Evolutionary conservation across 768 basidiomycete genomes (phyloP).

Genomic region (Lactarius akahatsu): DNA sequence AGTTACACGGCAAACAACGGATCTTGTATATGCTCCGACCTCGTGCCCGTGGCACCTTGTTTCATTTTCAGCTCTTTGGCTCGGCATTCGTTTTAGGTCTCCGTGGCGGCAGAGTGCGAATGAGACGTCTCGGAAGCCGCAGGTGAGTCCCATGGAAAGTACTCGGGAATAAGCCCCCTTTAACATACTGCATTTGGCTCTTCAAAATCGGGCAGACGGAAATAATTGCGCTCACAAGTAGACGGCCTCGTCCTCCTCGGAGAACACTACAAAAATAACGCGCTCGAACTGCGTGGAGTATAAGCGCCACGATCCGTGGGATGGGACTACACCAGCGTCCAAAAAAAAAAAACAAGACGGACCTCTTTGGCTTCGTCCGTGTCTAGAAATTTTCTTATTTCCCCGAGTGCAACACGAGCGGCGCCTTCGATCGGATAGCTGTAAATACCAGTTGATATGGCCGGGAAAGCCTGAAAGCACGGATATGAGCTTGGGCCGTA

Average conservation of each 20-base stretch:
- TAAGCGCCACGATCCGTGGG: neutral
- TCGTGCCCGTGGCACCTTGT: constrained; percentile 4
- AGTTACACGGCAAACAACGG: neutral
- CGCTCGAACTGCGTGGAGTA: constrained; percentile 49
- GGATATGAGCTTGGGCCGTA: too few species aligned
- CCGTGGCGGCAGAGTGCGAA: neutral
- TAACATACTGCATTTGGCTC: neutral
- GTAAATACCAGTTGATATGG: constrained; percentile 77
- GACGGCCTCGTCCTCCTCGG: constrained; percentile 56
- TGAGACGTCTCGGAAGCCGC: neutral
- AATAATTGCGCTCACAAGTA: constrained; percentile 54
- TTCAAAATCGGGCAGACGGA: constrained; percentile 1
- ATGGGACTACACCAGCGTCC: neutral
- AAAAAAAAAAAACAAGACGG: constrained; percentile 13
- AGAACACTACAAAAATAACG: constrained; percentile 75
- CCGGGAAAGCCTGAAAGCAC: constrained; percentile 65
- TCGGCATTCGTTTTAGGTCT: neutral
- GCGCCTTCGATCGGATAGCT: constrained; percentile 75
- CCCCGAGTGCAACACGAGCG: constrained; percentile 64
- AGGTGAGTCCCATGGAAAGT: constrained; percentile 13
- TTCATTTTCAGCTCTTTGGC: neutral
- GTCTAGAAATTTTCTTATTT: constrained; percentile 58
- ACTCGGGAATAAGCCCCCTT: constrained; percentile 21
- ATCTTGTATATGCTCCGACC: neutral
- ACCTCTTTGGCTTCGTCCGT: constrained; percentile 46